Base-by-base conservation (phyloP, 116 monocot species). In the Papilionanthe hybrid region DNA sequence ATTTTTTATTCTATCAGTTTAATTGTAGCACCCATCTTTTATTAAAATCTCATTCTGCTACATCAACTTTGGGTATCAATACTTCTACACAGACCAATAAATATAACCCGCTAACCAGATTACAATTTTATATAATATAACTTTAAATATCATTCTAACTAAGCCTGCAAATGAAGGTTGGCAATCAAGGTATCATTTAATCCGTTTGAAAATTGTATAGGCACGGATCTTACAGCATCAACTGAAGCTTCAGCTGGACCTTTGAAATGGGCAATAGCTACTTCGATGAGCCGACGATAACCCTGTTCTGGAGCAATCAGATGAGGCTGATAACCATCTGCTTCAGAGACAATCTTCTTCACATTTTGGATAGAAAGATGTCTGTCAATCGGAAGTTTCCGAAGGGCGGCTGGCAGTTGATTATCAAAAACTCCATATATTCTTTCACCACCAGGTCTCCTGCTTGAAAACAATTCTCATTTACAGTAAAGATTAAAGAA, bases 311-410 rank as follows among this genome's bases (percentile, higher is more conserved):
- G 90, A 76, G 90, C 90, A 76, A 90, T 90, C 29, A 90, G 76
- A 76, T 90, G 90, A 37, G 90, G 90, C 77, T 90, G 87, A 85
- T 90, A 90, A 80, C 90, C 90, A 78, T 90, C 90, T 49, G 90
- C 90, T 80, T 90, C 78, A 17, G 90, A 83, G 42, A 90, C 83
- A 23, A 90, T 83, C 65, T 86, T 90, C 69, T 83, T 90, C 77
- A 90, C 90, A 67, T 90, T 90, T 79, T 90, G 87, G 29, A 87
- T 53, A 5, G 90, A 87, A 1, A 90, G 83, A 77, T 90, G 79
- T 60, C 73, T 77, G 43, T 90, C 90, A 72, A 90, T 81, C 22
- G 90, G 90, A 81, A 90, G 87, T 48, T 90, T 90, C 80, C 48
- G 85, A 18, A 88, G 78, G 56, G 88, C 86, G 50, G 82, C 79